phyloP scores from a whole-genome alignment of 2,329 filamentous ascomycete genomes.

The Microsporum ferrugineum region DNA sequence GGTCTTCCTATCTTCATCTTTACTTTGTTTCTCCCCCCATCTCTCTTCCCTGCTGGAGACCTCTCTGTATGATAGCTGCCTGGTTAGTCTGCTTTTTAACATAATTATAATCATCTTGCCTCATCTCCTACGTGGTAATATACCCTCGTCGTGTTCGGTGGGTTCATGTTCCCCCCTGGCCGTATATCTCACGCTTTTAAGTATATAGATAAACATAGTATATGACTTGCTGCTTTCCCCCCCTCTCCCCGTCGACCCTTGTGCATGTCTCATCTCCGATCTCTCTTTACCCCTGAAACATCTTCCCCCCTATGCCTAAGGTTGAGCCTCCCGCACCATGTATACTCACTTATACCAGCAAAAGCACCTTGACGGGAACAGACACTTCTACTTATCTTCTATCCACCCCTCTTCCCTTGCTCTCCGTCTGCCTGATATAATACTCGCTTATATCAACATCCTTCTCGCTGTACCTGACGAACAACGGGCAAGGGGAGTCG shows the following conservation, averaged over 20 bases:
- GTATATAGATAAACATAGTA: not conserved
- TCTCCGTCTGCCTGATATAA: not conserved
- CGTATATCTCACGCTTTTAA: not conserved
- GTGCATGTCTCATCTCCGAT: not conserved
- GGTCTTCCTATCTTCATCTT: not conserved
- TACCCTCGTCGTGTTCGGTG: not conserved
- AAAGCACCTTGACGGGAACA: not conserved
- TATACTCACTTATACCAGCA: not conserved
- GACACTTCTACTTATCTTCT: not conserved
- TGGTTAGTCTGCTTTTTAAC: not conserved
- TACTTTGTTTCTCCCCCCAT: not conserved
- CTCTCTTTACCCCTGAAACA: conserved; percentile 1
- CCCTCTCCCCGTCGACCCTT: not conserved
- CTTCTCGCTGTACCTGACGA: not conserved
- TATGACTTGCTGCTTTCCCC: not conserved
- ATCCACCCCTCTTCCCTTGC: not conserved
- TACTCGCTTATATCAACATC: not conserved
- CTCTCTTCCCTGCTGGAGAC: not conserved
- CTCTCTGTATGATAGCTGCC: not conserved
- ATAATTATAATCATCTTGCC: not conserved
- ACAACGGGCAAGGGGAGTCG: not conserved
- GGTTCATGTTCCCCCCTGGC: not conserved
- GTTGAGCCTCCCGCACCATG: not conserved
- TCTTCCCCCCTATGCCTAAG: not conserved
- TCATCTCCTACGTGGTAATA: not conserved